Base-by-base conservation (phyloP, 306 rosid species). In the Vachellia collinsii region DNA sequence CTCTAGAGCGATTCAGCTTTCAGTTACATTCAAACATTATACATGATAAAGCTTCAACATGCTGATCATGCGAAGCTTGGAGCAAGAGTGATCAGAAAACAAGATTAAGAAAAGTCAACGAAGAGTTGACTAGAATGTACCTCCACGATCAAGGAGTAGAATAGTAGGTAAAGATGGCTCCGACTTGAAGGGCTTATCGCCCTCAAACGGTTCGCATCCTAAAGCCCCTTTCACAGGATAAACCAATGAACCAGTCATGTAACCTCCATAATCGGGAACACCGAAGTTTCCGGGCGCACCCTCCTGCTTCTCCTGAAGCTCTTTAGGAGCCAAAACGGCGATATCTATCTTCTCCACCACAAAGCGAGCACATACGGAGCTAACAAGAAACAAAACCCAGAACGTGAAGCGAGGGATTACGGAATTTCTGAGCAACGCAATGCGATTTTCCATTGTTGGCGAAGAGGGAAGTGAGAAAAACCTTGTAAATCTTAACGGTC, bases 271-370 rank as follows among this genome's bases (percentile, higher is more conserved):
- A 63, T 93, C 90, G 0, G 99, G 99, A 59, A 93, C 59, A n/a
- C 99, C 99, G 42, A 95, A 95, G 88, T 95, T 95, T 6, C 86
- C 98, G 17, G 92, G 87, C 0, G 99, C 90, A 10, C 94, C 98
- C 25, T 91, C 93, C 5, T 50, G 92, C 75, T 88, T 91, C 0
- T 87, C 48, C 64, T 84, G 66, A 25, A 90, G 13, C 8, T 71
- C 70, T 19, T 58, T 53, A 0, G 99, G 99, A n/a, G 89, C 89
- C 0, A 95, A 76, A 66, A 95, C 88, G 0, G 83, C 67, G 34
- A 95, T 85, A 82, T 92, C 88, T 74, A 84, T 92, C 70, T 89
- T 93, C 90, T 95, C 99, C 73, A 95, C 99, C 77, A 93, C 91
- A 73, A 95, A 95, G 50, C 87, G 80, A 6, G 83, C 94, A 41